A percentile compares a stretch with the other conserved stretches of the same genome.
Conservation (phyloP, 129 eudicot species). For the Erigeron canadensis region DNA sequence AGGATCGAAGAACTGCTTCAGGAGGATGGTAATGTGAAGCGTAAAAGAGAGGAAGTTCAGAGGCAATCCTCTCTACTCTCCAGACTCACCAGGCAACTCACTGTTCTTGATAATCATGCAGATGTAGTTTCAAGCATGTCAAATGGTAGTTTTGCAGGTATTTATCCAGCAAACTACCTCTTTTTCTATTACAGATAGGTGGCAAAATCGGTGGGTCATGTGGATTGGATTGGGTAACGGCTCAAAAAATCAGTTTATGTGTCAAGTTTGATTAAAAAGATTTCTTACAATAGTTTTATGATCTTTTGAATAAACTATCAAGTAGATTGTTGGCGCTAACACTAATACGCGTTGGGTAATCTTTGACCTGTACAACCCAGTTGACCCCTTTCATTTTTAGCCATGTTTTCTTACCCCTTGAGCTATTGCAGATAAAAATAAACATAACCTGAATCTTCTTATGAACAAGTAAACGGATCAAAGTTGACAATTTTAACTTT, state of each 20-base stretch:
- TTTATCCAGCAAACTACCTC: neutral
- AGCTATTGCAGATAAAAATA: neutral
- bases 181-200: neutral
- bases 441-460: neutral
- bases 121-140: conserved; percentile 65
- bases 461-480: neutral
- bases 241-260: neutral
- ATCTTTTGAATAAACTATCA: neutral
- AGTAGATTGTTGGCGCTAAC: neutral
- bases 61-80: conserved; percentile 85
- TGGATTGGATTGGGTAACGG: neutral
- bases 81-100: conserved; percentile 74
- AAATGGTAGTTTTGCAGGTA: conserved; percentile 63
- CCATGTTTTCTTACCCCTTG: neutral
- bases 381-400: neutral
- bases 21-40: conserved; percentile 87
- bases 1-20: conserved; percentile 87
- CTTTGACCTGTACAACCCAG: neutral
- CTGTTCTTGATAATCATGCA: conserved; percentile 81
- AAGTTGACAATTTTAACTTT: neutral
- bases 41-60: conserved; percentile 68
- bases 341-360: neutral
- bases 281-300: neutral
- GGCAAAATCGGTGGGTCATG: neutral
- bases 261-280: neutral